phyloP scores from a whole-genome alignment of 768 basidiomycete genomes.

The Suillus occidentalis region DNA sequence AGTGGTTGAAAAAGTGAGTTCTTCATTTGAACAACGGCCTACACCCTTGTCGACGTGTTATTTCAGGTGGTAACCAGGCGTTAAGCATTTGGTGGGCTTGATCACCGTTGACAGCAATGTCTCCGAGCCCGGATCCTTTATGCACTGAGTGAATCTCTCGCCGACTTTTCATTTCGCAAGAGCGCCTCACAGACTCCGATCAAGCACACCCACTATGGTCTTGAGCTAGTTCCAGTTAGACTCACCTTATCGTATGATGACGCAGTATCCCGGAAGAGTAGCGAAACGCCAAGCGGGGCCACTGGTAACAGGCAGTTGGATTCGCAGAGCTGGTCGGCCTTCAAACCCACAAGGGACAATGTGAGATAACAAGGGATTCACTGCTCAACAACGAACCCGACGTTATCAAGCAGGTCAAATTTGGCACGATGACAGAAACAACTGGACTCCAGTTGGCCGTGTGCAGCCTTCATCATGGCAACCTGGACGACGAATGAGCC shows the following conservation, averaged over 20 bases:
- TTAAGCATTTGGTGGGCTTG: background rate
- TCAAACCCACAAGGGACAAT: background rate
- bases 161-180: background rate
- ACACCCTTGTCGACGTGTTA: background rate
- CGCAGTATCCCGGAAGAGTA: background rate
- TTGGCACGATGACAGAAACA: background rate
- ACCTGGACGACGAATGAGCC: background rate
- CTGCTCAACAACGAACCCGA: background rate
- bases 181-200: background rate
- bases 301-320: background rate
- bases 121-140: no score
- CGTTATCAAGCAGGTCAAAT: background rate
- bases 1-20: background rate
- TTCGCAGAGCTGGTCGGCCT: background rate
- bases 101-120: no score
- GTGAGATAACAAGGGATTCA: background rate
- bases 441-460: background rate
- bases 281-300: background rate
- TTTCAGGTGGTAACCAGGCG: background rate
- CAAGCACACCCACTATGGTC: background rate
- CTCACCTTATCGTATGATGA: background rate
- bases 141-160: no score
- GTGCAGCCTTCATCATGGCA: background rate
- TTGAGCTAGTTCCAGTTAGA: background rate
- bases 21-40: background rate